phyloP scores from a whole-genome alignment of 140 eudicot species.

The Senecio squalidus region DNA sequence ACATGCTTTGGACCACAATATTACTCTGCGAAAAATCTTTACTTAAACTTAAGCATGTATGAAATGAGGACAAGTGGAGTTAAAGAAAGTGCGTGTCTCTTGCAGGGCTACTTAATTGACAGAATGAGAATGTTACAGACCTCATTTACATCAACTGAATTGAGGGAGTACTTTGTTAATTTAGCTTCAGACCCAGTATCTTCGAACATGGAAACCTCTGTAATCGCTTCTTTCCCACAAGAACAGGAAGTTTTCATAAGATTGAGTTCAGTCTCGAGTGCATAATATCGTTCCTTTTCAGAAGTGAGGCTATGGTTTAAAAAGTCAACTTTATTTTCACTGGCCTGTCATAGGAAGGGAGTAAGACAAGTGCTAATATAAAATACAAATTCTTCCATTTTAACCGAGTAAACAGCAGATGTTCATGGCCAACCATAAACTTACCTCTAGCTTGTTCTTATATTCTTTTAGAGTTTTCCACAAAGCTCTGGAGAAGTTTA shows the following conservation, averaged over 20 bases:
- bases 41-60: background rate
- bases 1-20: background rate
- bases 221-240: slow-evolving; percentile 15
- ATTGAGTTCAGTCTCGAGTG: slow-evolving; percentile 40
- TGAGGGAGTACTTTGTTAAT: background rate
- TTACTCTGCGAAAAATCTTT: background rate
- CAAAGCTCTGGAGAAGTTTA: slow-evolving; percentile 56
- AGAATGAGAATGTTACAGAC: slow-evolving; percentile 11
- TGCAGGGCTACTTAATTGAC: background rate
- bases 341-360: slow-evolving; percentile 28
- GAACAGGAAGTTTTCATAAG: slow-evolving; percentile 33
- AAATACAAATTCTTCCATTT: background rate
- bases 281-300: slow-evolving; percentile 32
- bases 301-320: slow-evolving; percentile 30
- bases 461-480: slow-evolving; percentile 75
- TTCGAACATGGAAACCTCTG: slow-evolving; percentile 6
- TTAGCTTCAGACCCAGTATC: slow-evolving; percentile 9
- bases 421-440: background rate
- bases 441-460: slow-evolving; percentile 66
- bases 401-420: background rate
- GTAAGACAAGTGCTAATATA: background rate
- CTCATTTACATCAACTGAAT: slow-evolving; percentile 15
- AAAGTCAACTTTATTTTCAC: slow-evolving; percentile 25
- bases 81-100: background rate
- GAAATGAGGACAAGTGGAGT: background rate